These are phyloP conservation scores for Litsea cubeba DNA, from an alignment of 164 flowering plant species.

Conservation along the genomic window DNA sequence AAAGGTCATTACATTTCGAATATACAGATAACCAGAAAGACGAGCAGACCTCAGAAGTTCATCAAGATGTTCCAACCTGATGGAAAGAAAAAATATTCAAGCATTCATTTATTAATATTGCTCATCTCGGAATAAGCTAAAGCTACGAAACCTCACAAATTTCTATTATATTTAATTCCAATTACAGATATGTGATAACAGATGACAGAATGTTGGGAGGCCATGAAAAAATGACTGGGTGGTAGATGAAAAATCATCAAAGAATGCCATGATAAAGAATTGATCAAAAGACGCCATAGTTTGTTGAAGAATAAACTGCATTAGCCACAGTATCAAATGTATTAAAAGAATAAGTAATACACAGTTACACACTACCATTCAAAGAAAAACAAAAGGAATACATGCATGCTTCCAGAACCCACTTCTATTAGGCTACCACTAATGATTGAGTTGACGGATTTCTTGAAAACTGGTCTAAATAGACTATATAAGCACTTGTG, in stretches of 20 bases:
- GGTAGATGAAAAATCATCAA: neutral
- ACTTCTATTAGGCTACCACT: too few species aligned
- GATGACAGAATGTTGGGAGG: neutral
- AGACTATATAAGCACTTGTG: too few species aligned
- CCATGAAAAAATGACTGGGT: too few species aligned
- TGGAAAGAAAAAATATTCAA: conserved; percentile 5
- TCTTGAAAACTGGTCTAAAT: too few species aligned
- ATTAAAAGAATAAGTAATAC: neutral
- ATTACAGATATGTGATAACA: too few species aligned
- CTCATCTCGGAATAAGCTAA: neutral
- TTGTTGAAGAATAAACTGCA: neutral
- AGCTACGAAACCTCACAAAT: neutral
- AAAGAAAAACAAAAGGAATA: too few species aligned
- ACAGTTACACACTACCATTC: too few species aligned
- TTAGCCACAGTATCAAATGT: too few species aligned
- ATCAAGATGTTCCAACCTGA: conserved; percentile 87
- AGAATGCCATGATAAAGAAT: neutral
- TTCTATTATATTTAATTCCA: neutral
- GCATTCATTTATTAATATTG: neutral
- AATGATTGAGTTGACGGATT: too few species aligned
- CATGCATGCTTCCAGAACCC: neutral
- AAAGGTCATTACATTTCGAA: conserved; percentile 55
- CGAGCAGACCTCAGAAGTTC: conserved; percentile 78
- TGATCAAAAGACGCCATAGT: neutral
- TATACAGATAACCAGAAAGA: conserved; percentile 73